Evolutionary conservation across 106 monocot species (phyloP).

Genomic region (Vanilla planifolia): DNA sequence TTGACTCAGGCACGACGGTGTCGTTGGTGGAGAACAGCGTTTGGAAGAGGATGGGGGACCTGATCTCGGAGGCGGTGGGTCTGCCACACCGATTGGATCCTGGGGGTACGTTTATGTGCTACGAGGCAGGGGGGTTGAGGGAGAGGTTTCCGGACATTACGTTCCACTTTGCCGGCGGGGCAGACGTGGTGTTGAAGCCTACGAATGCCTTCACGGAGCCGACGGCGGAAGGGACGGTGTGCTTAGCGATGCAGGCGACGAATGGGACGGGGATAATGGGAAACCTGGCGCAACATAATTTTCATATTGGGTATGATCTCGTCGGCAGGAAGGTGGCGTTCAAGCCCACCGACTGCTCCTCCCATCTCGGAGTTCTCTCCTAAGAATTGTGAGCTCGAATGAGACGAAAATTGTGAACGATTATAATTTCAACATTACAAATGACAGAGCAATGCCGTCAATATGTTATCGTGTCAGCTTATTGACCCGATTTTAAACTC

Average conservation of each 20-base stretch:
- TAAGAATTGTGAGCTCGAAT: too few species aligned
- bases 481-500: too few species aligned
- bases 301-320: conserved; percentile 15
- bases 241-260: conserved; percentile 15
- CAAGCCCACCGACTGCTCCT: not conserved
- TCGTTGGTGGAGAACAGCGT: conserved; percentile 1
- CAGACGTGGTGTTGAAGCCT: conserved; percentile 7
- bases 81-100: not conserved
- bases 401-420: too few species aligned
- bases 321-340: conserved; percentile 2
- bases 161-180: conserved; percentile 15
- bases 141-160: conserved; percentile 9
- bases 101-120: conserved; percentile 14
- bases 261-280: conserved; percentile 10
- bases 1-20: conserved; percentile 17
- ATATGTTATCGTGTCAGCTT: too few species aligned
- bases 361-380: too few species aligned
- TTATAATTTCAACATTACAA: too few species aligned
- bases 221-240: conserved; percentile 14
- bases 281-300: conserved; percentile 18
- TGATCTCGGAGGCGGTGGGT: not conserved
- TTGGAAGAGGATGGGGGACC: not conserved
- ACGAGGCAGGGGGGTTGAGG: conserved; percentile 1
- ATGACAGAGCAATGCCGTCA: too few species aligned
- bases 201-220: conserved; percentile 16